These are phyloP conservation scores for Monilinia fructigena DNA, from an alignment of 2,329 filamentous ascomycete genomes.

Conservation along the genomic window DNA sequence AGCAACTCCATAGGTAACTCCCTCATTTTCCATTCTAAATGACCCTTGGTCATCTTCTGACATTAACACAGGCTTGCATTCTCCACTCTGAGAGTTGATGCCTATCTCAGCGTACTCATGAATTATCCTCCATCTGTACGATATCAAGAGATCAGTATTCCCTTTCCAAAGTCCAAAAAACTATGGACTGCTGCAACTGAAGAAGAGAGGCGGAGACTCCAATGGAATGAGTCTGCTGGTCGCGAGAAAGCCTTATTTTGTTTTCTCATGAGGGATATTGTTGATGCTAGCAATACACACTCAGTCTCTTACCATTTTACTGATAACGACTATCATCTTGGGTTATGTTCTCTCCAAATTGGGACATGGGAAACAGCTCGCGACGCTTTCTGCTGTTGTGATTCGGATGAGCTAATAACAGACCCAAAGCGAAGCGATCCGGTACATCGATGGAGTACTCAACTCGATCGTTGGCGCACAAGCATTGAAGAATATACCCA, in stretches of 20 bases:
- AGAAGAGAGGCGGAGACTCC: slow-evolving; percentile 15
- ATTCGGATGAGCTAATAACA: slow-evolving; percentile 17
- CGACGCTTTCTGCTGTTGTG: slow-evolving; percentile 15
- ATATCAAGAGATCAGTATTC: slow-evolving; percentile 21
- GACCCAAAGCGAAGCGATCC: not conserved
- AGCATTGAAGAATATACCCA: not conserved
- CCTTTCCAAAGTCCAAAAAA: slow-evolving; percentile 9
- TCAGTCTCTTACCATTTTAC: not conserved
- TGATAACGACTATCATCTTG: slow-evolving; percentile 15
- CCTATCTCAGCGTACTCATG: slow-evolving; percentile 14
- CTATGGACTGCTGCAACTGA: slow-evolving; percentile 10
- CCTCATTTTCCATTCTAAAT: too few species aligned
- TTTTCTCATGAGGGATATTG: slow-evolving; percentile 14
- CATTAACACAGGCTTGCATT: slow-evolving; percentile 1
- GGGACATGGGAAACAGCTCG: slow-evolving; percentile 20
- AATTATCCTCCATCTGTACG: slow-evolving; percentile 14
- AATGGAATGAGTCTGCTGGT: slow-evolving; percentile 16
- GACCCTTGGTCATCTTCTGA: not conserved
- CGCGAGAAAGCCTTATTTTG: slow-evolving; percentile 20
- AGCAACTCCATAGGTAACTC: slow-evolving; percentile 12
- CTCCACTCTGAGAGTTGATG: slow-evolving; percentile 11
- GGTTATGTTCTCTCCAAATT: slow-evolving; percentile 15
- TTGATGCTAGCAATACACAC: not conserved
- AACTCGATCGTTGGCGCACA: slow-evolving; percentile 11
- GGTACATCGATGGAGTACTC: not conserved